Conservation (phyloP, 2,329 filamentous ascomycete genomes). For the Stachybotrys chlorohalonatus region DNA sequence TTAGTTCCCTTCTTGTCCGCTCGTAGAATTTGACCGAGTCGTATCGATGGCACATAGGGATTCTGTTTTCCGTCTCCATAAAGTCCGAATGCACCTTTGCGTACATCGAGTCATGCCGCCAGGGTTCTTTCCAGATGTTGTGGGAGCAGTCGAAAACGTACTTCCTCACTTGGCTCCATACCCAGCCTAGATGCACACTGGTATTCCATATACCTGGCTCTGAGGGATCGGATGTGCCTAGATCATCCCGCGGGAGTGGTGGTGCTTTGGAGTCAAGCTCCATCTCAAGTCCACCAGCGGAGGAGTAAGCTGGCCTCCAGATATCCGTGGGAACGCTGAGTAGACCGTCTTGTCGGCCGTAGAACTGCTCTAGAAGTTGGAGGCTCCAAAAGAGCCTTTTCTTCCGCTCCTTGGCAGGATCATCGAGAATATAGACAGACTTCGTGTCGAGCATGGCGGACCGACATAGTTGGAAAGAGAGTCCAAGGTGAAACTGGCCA, state of each 20-base stretch:
- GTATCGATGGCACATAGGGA: slow-evolving; percentile 41
- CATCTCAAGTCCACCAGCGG: slow-evolving; percentile 10
- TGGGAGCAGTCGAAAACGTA: slow-evolving; percentile 39
- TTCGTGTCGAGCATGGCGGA: slow-evolving; percentile 39
- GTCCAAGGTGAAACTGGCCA: slow-evolving; percentile 39
- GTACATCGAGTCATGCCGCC: slow-evolving; percentile 43
- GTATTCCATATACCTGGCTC: slow-evolving; percentile 43
- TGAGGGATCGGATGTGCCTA: slow-evolving; percentile 27
- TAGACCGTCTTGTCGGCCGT: slow-evolving; percentile 36
- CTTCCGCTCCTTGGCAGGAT: slow-evolving; percentile 31
- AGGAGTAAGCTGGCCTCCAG: slow-evolving; percentile 25
- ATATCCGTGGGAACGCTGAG: slow-evolving; percentile 31
- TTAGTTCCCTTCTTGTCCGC: slow-evolving; percentile 34
- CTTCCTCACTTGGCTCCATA: slow-evolving; percentile 36
- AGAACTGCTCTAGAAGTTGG: slow-evolving; percentile 38
- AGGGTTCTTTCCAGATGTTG: slow-evolving; percentile 38
- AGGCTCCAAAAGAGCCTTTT: slow-evolving; percentile 43
- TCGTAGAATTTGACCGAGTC: slow-evolving; percentile 44
- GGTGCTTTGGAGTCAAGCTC: slow-evolving; percentile 25
- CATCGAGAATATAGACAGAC: slow-evolving; percentile 25
- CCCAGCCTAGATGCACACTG: slow-evolving; percentile 38
- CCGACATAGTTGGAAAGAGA: slow-evolving; percentile 40
- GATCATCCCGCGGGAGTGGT: slow-evolving; percentile 31
- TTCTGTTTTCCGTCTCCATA: slow-evolving; percentile 39
- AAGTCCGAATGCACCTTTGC: slow-evolving; percentile 39